A percentile compares a stretch with the other conserved stretches of the same genome.
Evolutionary conservation across 2,329 filamentous ascomycete species (phyloP).

Genomic region (Apiospora aurea): DNA sequence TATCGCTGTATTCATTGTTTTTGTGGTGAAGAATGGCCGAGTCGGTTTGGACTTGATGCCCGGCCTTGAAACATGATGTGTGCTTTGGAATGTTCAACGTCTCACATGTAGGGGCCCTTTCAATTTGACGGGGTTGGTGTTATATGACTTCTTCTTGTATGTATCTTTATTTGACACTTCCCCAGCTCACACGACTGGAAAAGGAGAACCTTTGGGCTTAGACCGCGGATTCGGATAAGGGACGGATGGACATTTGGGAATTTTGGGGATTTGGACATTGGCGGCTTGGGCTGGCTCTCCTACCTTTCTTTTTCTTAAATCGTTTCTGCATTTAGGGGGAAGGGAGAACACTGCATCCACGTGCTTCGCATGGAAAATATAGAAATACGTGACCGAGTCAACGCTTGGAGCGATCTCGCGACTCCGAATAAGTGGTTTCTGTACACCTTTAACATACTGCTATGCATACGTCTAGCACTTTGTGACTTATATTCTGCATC

Average conservation of each 20-base stretch:
- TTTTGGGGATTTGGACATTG: not conserved
- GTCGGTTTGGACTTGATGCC: not conserved
- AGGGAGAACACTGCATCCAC: not conserved
- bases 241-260: not conserved
- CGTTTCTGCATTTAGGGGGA: not conserved
- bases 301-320: not conserved
- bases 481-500: not conserved
- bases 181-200: not conserved
- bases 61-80: not conserved
- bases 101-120: not conserved
- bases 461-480: not conserved
- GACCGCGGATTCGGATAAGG: conserved; percentile 5
- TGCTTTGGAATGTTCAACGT: not conserved
- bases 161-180: not conserved
- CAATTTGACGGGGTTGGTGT: conserved; percentile 5
- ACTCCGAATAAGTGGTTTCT: not conserved
- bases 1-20: not conserved
- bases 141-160: not conserved
- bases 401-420: not conserved
- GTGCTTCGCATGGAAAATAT: not conserved
- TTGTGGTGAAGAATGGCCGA: not conserved
- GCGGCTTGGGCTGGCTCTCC: not conserved
- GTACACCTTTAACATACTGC: not conserved
- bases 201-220: not conserved
- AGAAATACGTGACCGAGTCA: not conserved